A percentile compares a stretch with the other conserved stretches of the same genome.
These are phyloP conservation scores for Zygosaccharomyces rouxii DNA, from an alignment of 805 yeast genomes.

Conservation along the genomic window DNA sequence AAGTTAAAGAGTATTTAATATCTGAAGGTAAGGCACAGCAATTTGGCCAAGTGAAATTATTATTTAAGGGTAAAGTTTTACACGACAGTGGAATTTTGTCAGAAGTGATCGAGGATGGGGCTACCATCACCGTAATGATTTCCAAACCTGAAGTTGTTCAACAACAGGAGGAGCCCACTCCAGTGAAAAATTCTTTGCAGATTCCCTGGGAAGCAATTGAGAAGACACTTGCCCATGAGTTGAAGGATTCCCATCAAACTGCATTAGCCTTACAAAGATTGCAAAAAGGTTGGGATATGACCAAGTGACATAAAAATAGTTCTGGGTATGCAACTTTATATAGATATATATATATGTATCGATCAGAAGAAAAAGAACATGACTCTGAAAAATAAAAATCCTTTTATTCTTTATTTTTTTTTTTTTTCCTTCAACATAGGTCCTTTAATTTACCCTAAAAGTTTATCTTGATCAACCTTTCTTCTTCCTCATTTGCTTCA, in stretches of 20 bases:
- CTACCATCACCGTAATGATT: constrained; percentile 45
- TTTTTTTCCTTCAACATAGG: constrained; percentile 51
- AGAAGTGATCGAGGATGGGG: constrained; percentile 28
- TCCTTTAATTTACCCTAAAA: constrained; percentile 35
- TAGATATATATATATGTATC: background rate
- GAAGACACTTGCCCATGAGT: constrained; percentile 34
- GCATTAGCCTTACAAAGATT: constrained; percentile 34
- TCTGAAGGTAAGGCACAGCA: constrained; percentile 32
- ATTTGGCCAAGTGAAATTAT: constrained; percentile 44
- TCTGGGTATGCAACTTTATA: constrained; percentile 5
- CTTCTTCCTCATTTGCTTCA: constrained; percentile 41
- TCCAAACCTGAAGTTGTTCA: constrained; percentile 21
- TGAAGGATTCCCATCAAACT: constrained; percentile 30
- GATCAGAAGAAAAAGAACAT: background rate
- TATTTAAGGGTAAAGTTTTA: constrained; percentile 59
- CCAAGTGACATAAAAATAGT: constrained; percentile 19
- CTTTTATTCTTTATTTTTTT: constrained; percentile 41
- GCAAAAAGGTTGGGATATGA: constrained; percentile 39
- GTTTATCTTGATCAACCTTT: constrained; percentile 10
- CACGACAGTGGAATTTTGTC: constrained; percentile 45
- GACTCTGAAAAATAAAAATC: constrained; percentile 7
- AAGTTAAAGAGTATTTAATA: constrained; percentile 32
- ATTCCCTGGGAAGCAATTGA: constrained; percentile 47
- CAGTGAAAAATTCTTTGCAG: constrained; percentile 5
- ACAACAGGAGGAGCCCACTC: background rate